phyloP scores from a whole-genome alignment of 176 grass and related monocot genomes.

The Juncus inflexus region DNA sequence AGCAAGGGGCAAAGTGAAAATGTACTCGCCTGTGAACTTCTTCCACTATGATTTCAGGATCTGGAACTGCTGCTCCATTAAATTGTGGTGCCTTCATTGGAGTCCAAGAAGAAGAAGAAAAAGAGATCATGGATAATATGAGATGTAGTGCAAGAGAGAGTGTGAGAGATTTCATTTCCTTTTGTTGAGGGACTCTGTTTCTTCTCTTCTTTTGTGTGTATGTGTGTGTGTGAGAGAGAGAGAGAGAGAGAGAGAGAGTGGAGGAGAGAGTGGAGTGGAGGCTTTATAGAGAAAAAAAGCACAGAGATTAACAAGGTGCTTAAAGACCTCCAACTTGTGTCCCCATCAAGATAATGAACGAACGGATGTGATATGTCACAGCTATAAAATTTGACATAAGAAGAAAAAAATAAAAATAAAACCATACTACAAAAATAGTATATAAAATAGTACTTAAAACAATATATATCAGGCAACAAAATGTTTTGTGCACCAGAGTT shows the following conservation, averaged over 20 bases:
- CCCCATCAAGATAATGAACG: background rate
- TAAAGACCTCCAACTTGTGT: conserved; percentile 13
- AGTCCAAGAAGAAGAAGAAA: conserved; percentile 9
- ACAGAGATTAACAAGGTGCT: background rate
- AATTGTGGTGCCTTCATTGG: conserved; percentile 1
- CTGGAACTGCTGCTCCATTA: conserved; percentile 13
- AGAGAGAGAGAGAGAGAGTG: background rate
- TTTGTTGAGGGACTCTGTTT: background rate
- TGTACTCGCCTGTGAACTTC: conserved; percentile 28
- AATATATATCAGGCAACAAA: no score
- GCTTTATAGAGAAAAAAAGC: background rate
- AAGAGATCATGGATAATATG: background rate
- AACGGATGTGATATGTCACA: no score
- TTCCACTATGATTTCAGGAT: conserved; percentile 24
- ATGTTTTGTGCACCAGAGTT: no score
- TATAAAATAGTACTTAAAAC: no score
- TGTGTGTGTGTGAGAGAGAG: background rate
- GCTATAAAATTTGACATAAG: no score
- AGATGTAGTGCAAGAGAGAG: conserved; percentile 4
- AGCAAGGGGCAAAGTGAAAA: background rate
- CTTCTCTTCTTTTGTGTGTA: background rate
- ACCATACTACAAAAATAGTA: no score
- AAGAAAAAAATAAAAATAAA: no score
- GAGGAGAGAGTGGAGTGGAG: background rate
- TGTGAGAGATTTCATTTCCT: conserved; percentile 5